These are phyloP conservation scores for Umbilicus rupestris DNA, from an alignment of 164 flowering plant species.

Conservation along the genomic window DNA sequence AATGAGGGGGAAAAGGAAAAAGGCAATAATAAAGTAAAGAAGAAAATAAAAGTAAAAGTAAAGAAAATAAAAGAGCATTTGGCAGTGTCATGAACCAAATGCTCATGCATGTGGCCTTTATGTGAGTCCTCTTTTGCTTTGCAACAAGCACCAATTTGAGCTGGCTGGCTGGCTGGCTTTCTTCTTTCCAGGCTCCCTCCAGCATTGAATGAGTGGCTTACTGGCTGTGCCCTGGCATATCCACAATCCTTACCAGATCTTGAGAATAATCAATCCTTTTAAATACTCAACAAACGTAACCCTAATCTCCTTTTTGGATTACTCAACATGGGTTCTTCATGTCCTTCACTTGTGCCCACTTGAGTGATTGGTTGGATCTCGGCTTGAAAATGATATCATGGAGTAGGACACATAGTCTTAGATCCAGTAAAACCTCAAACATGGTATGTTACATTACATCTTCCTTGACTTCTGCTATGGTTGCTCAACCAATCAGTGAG, in stretches of 20 bases:
- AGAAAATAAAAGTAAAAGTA: not conserved
- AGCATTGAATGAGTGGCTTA: not conserved
- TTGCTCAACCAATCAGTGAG: no score
- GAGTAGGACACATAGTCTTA: no score
- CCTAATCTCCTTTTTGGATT: no score
- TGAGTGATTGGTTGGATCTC: no score
- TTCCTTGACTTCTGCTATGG: no score
- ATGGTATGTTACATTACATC: no score
- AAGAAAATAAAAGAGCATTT: not conserved
- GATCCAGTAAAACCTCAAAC: no score
- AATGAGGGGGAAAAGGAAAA: no score
- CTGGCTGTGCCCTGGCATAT: not conserved
- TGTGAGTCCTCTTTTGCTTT: not conserved
- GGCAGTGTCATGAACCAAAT: not conserved
- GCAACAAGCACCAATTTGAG: not conserved
- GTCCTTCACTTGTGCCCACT: no score
- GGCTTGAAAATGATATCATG: no score
- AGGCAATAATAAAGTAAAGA: not conserved
- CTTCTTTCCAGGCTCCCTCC: not conserved
- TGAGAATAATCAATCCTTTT: not conserved
- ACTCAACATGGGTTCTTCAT: no score
- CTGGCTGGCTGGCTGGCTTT: not conserved
- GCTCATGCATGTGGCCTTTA: constrained; percentile 1
- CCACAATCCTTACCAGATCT: not conserved
- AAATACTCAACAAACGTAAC: not conserved